Conservation (phyloP, 352 stramenopile genomes). For the Phytopythium boreale region DNA sequence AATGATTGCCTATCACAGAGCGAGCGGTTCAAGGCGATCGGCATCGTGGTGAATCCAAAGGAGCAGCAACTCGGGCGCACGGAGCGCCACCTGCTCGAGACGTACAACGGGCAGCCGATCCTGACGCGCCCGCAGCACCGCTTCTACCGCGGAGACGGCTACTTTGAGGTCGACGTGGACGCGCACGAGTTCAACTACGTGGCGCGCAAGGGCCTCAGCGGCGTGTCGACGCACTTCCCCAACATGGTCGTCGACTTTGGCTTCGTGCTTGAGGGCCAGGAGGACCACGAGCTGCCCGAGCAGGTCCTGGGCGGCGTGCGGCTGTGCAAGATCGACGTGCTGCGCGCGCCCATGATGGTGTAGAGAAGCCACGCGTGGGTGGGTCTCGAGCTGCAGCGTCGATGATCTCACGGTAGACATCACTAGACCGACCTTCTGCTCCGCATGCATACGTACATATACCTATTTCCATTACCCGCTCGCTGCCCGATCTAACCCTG, state of each 20-base stretch:
- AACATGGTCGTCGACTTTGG: constrained; percentile 86
- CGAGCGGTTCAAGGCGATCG: constrained; percentile 82
- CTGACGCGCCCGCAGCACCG: constrained; percentile 75
- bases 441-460: not conserved
- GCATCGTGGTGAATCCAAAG: constrained; percentile 71
- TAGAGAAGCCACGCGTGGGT: not conserved
- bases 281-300: constrained; percentile 72
- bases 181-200: constrained; percentile 85
- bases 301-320: constrained; percentile 74
- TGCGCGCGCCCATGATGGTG: constrained; percentile 32
- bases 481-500: not conserved
- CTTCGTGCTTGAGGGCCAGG: constrained; percentile 77
- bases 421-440: not conserved
- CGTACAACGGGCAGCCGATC: constrained; percentile 82
- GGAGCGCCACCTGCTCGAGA: constrained; percentile 73
- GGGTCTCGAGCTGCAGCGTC: not conserved
- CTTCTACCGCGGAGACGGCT: constrained; percentile 65
- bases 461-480: not conserved
- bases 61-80: constrained; percentile 70
- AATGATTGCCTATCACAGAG: constrained; percentile 28
- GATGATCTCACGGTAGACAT: not conserved
- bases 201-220: constrained; percentile 66
- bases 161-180: constrained; percentile 85
- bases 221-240: constrained; percentile 68
- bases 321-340: constrained; percentile 75